Evolutionary conservation across 805 yeast genomes (phyloP), one percentile per base, ranked within the genome.

Genomic region (Monosporozyma unispora): DNA sequence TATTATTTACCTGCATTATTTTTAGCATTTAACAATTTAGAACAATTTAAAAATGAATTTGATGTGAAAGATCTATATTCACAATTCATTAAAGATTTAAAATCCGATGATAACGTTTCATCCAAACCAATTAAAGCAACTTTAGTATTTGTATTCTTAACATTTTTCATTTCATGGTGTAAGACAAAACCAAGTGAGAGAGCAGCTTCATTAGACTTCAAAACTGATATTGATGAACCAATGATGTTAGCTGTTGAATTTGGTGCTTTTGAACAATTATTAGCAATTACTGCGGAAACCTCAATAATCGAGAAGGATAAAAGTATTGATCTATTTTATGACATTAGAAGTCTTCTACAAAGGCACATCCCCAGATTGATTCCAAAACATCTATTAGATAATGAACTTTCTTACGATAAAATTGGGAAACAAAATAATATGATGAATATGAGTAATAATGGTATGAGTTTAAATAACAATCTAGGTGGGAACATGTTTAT

Each of bases 251-350:
- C 79, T 16, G 79, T 84, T 8, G 78, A 78, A 45, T 69, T 76
- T 28, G 93, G 91, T 38, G 87, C 87, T 0, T 67, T 84, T 54
- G 93, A 86, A 60, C 84, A 80, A 57, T 63, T 86, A 21, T 67
- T 86, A 57, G 74, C 79, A 19, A 68, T 78, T 40, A 64, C 83
- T 2, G 82, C 88, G 1, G 88, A 81, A 48, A 75, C 84, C 0
- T 60, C 66, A 0, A 51, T 66, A 7, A 68, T 75, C 3, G 61
- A 58, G 18, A 59, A 61, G 44, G 63, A 63, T 21, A 66, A 69
- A 31, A 75, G 73, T 47, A 66, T 72, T 53, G 75, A 73, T 33
- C 67, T 76, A 44, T 75, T 81, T 39, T 85, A 81, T 59, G 87
- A 84, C 55, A 76, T 84, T 49, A 75, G 88, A 58, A 70, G 84